Evolutionary conservation across 1,284 basidiomycete genomes (phyloP), one percentile per base, ranked within the genome.

Genomic region (Cryptococcus sp.): DNA sequence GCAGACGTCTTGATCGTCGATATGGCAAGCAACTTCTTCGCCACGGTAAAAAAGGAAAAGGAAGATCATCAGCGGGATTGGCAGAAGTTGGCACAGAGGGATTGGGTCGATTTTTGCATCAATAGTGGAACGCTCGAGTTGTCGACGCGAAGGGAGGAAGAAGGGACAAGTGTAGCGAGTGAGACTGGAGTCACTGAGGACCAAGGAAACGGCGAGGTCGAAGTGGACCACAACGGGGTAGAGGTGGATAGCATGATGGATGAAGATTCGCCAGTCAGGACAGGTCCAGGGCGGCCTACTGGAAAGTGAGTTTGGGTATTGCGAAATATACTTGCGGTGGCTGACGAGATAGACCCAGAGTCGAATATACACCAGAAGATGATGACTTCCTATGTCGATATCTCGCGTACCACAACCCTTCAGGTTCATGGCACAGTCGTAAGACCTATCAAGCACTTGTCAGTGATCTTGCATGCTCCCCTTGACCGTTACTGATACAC

Each of bases 381-480:
- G 72, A 72, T 47, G 70, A 74, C 31, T 70, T 72, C 42, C 55
- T 74, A 4, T 64, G 59, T 43, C 65, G 70, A 19, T 74, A 63
- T 23, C 59, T 74, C 0, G 72, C 70, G 1, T 56, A 51, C 0
- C 53, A 56, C 45, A 49, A 66, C 32, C 64, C 63, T 1, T 18
- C 19, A 1, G 68, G 67, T 0, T 57, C 64, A n/a, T 66, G 63
- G 59, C 36, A 41, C 1, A 66, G 63, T 39, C 52, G 67, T 3
- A 71, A 71, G 55, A 74, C 72, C 0, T 74, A 63, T 50, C 36
- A 41, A 22, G 9, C 9, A 39, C 14, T 36, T 19, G 28, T 24
- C 19, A 21, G 31, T 23, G 3, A 11, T n/a, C 16, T 13, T n/a
- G 24, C 45, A 19, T 34, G 18, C 3, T 7, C n/a, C n/a, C n/a